Percentiles rank a stretch among this genome's conserved stretches.
Conservation (phyloP, 257 asterid genomes). For the Solanum pimpinellifolium region DNA sequence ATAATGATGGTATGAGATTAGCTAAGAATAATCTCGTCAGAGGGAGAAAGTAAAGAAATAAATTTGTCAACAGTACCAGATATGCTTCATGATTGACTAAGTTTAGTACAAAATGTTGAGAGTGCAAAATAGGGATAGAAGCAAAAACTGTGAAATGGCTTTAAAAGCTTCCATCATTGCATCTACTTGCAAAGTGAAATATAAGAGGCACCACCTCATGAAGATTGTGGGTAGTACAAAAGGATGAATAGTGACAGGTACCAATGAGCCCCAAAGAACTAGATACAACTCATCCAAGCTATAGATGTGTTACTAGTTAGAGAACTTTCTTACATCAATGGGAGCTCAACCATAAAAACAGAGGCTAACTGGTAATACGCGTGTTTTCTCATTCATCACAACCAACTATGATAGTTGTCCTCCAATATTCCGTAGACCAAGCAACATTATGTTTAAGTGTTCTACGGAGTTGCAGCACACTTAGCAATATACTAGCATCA, state of each 20-base stretch:
- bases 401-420: not conserved
- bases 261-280: not conserved
- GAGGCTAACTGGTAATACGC: not conserved
- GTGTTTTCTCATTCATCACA: not conserved
- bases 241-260: not conserved
- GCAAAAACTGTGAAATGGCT: not conserved
- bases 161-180: not conserved
- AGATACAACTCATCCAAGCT: not conserved
- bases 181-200: not conserved
- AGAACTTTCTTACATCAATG: not conserved
- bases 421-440: not conserved
- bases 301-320: not conserved
- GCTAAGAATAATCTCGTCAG: not conserved
- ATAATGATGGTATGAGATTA: not conserved
- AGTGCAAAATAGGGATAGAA: not conserved
- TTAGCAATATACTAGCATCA: not conserved
- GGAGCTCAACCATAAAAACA: not conserved
- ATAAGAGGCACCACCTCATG: not conserved
- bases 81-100: not conserved
- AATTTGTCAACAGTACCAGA: not conserved
- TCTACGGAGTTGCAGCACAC: not conserved
- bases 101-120: not conserved
- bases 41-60: not conserved
- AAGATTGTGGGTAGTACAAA: not conserved
- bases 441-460: not conserved